These are phyloP conservation scores for Favolaschia claudopus DNA, from an alignment of 768 basidiomycete genomes.

Conservation along the genomic window DNA sequence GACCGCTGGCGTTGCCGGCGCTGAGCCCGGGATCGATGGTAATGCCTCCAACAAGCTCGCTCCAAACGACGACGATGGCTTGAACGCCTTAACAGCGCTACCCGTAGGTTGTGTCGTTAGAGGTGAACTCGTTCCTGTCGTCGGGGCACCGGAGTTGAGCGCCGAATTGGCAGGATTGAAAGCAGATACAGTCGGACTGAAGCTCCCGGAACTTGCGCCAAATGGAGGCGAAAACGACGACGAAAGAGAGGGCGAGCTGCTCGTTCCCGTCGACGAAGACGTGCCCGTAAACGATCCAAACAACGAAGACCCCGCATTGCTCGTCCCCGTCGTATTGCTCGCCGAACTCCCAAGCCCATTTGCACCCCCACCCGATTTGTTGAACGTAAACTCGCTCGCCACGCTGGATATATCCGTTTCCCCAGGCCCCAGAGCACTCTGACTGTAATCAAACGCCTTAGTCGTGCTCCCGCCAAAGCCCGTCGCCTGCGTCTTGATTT, in stretches of 20 bases:
- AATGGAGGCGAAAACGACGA: conserved; percentile 12
- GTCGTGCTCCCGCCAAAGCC: conserved; percentile 25
- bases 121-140: conserved; percentile 13
- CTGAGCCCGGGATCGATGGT: conserved; percentile 75
- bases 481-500: conserved; percentile 26
- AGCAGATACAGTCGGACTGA: conserved; percentile 12
- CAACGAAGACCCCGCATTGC: conserved; percentile 24
- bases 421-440: conserved; percentile 51
- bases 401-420: conserved; percentile 70
- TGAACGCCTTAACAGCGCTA: conserved; percentile 81
- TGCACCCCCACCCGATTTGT: conserved; percentile 38
- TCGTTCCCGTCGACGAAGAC: conserved; percentile 18
- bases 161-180: conserved; percentile 12
- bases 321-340: conserved; percentile 10
- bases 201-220: conserved; percentile 17
- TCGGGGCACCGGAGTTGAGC: conserved; percentile 33
- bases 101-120: conserved; percentile 59
- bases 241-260: conserved; percentile 33
- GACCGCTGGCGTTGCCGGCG: conserved; percentile 53
- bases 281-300: conserved; percentile 4
- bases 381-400: conserved; percentile 75
- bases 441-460: conserved; percentile 47
- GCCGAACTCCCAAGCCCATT: conserved; percentile 4
- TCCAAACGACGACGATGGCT: conserved; percentile 83
- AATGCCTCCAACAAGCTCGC: conserved; percentile 75